Conservation (phyloP, 352 stramenopile genomes). For the Phytophthora kernoviae region DNA sequence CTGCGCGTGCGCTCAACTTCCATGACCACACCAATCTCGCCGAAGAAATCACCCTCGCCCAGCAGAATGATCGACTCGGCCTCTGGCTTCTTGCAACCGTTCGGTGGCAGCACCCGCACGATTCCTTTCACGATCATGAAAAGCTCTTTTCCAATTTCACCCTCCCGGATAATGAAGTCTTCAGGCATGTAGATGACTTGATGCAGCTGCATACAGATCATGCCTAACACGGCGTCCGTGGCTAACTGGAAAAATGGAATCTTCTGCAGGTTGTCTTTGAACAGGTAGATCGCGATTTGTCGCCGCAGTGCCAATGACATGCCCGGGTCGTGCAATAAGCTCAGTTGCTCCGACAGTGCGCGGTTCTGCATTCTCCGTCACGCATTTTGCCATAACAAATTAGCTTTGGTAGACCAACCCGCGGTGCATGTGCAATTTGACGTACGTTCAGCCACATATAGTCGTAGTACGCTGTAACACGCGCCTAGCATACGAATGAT, state of each 20-base stretch:
- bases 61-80: constrained; percentile 56
- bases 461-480: constrained; percentile 71
- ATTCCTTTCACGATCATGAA: constrained; percentile 82
- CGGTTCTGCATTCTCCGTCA: constrained; percentile 35
- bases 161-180: constrained; percentile 67
- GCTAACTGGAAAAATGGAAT: constrained; percentile 76
- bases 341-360: constrained; percentile 61
- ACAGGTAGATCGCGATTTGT: constrained; percentile 73
- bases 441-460: constrained; percentile 74
- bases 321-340: constrained; percentile 60
- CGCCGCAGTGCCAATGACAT: constrained; percentile 63
- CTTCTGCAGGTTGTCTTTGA: constrained; percentile 73
- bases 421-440: not conserved
- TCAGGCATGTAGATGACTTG: constrained; percentile 74
- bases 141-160: constrained; percentile 68
- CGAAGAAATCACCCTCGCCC: constrained; percentile 69
- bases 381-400: not conserved
- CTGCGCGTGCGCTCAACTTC: constrained; percentile 67
- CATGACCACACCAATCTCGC: constrained; percentile 71
- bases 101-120: constrained; percentile 56
- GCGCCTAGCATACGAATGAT: constrained; percentile 22
- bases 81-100: constrained; percentile 27
- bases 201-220: constrained; percentile 74
- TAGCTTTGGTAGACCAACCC: not conserved
- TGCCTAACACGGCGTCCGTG: constrained; percentile 60